phyloP scores from a whole-genome alignment of 768 basidiomycete species.

The Tephrocybe sp. region DNA sequence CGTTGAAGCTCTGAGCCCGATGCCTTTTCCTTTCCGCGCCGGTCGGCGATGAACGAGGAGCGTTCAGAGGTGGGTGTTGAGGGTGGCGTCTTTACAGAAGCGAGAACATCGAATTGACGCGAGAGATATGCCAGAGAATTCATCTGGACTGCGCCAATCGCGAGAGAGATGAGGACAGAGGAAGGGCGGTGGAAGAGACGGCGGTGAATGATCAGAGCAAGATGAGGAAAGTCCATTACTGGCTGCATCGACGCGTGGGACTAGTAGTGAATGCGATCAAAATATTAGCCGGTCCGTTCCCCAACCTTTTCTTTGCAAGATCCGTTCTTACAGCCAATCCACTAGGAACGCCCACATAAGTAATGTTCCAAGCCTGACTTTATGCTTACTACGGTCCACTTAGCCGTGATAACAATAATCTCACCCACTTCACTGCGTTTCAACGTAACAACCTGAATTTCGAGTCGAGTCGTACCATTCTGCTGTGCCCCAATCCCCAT shows the following conservation, averaged over 20 bases:
- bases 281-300: constrained; percentile 14
- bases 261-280: too few relatives aligned
- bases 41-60: constrained; percentile 26
- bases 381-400: background rate
- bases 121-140: constrained; percentile 83
- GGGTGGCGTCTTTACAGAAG: constrained; percentile 58
- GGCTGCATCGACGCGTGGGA: constrained; percentile 16
- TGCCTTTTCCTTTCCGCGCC: constrained; percentile 21
- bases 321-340: constrained; percentile 1
- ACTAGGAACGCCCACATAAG: too few relatives aligned
- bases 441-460: background rate
- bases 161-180: constrained; percentile 1
- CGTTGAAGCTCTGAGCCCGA: constrained; percentile 40
- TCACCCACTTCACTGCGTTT: background rate
- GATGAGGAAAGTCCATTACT: constrained; percentile 6
- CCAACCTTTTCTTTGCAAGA: constrained; percentile 12
- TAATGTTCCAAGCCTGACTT: too few relatives aligned
- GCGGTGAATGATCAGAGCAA: constrained; percentile 14
- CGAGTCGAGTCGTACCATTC: background rate
- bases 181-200: background rate
- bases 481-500: constrained; percentile 1
- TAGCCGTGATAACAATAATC: background rate
- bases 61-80: constrained; percentile 50
- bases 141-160: constrained; percentile 42
- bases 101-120: constrained; percentile 78